phyloP scores from a whole-genome alignment of 768 basidiomycete genomes.

The Grammothele lineata region DNA sequence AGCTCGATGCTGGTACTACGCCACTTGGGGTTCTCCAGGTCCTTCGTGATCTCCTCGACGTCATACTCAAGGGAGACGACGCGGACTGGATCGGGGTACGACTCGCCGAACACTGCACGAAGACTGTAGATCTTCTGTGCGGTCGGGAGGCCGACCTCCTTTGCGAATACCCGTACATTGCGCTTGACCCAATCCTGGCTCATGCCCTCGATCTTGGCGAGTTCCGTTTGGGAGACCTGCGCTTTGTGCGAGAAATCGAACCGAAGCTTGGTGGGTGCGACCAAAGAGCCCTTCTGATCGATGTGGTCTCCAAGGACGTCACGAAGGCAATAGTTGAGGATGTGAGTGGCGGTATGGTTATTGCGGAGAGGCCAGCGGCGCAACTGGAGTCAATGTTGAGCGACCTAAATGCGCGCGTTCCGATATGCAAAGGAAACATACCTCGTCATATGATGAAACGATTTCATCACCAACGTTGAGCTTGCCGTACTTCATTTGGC shows the following conservation, averaged over 20 bases:
- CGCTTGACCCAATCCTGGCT: slow-evolving; percentile 86
- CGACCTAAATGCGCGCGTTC: no score
- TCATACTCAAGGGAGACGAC: slow-evolving; percentile 89
- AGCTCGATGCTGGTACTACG: slow-evolving; percentile 89
- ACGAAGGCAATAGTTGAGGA: slow-evolving; percentile 90
- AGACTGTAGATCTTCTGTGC: slow-evolving; percentile 91
- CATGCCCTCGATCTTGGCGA: slow-evolving; percentile 78
- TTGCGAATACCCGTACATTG: slow-evolving; percentile 86
- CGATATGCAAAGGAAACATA: slow-evolving; percentile 30
- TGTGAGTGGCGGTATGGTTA: slow-evolving; percentile 98
- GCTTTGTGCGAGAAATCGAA: slow-evolving; percentile 99
- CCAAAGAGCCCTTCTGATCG: slow-evolving; percentile 96
- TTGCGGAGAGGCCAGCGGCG: slow-evolving; percentile 95
- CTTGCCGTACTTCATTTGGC: slow-evolving; percentile 83
- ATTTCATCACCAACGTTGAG: slow-evolving; percentile 78
- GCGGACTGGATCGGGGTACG: slow-evolving; percentile 95
- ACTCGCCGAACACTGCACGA: slow-evolving; percentile 95
- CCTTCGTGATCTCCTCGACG: slow-evolving; percentile 79
- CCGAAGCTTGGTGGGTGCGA: slow-evolving; percentile 91
- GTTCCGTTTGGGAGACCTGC: slow-evolving; percentile 70
- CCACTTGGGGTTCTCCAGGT: slow-evolving; percentile 91
- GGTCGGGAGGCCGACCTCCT: slow-evolving; percentile 72
- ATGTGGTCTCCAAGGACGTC: slow-evolving; percentile 96
- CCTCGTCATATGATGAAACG: slow-evolving; percentile 90
- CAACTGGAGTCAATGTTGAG: slow-evolving; percentile 39